A percentile compares a stretch with the other conserved stretches of the same genome.
phyloP scores from a whole-genome alignment of 2,329 filamentous ascomycete species.

The Cladorrhinum sp. region DNA sequence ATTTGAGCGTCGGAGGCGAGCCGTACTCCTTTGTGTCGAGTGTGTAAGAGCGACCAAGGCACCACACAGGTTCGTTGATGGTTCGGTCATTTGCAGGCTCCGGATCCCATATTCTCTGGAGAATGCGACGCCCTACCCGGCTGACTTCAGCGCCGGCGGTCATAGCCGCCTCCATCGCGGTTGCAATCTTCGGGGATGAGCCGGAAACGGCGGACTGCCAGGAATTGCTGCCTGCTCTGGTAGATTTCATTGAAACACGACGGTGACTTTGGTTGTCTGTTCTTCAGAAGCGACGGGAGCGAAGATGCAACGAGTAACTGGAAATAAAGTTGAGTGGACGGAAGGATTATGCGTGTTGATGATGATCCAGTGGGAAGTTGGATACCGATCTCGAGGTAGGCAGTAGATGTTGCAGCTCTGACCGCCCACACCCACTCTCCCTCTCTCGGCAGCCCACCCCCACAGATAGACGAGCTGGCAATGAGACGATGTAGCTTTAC shows the following conservation, averaged over 20 bases:
- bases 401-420: background rate
- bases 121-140: slow-evolving; percentile 72
- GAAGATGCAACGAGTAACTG: background rate
- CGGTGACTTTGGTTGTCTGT: background rate
- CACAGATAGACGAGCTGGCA: background rate
- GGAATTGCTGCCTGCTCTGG: slow-evolving; percentile 20
- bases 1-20: slow-evolving; percentile 13
- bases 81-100: slow-evolving; percentile 75
- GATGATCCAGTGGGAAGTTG: background rate
- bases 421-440: background rate
- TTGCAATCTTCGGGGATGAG: slow-evolving; percentile 27
- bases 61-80: slow-evolving; percentile 75
- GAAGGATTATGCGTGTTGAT: background rate
- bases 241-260: slow-evolving; percentile 17
- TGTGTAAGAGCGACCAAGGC: slow-evolving; percentile 59
- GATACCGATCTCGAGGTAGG: background rate
- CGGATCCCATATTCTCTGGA: slow-evolving; percentile 91
- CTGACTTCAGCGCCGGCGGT: slow-evolving; percentile 52
- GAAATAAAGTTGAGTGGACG: background rate
- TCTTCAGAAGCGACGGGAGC: background rate
- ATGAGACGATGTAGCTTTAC: background rate
- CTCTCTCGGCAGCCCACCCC: background rate
- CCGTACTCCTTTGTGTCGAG: slow-evolving; percentile 33
- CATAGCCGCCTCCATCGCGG: slow-evolving; percentile 38
- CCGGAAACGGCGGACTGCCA: slow-evolving; percentile 27